phyloP scores from a whole-genome alignment of 768 basidiomycete genomes.

The Daedaleopsis nitida region DNA sequence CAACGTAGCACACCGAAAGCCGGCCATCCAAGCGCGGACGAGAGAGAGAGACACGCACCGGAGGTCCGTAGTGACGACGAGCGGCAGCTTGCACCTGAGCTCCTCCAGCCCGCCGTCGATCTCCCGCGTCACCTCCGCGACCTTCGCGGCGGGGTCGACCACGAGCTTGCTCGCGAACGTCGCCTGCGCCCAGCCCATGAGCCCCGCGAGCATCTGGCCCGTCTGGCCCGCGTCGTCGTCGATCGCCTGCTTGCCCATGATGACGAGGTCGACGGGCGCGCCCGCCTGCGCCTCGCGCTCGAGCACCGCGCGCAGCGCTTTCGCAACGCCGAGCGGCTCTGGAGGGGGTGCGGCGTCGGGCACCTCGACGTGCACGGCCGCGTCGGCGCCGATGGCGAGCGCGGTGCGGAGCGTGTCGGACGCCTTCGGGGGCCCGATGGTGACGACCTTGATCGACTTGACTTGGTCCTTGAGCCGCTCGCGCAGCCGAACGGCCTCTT shows the following conservation, averaged over 20 bases:
- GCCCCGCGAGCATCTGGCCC: conserved; percentile 95
- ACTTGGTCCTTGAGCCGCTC: conserved; percentile 77
- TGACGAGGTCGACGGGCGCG: conserved; percentile 75
- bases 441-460: conserved; percentile 86
- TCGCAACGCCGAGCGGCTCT: conserved; percentile 91
- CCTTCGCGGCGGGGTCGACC: conserved; percentile 61
- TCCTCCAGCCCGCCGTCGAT: conserved; percentile 94
- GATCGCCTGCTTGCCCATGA: conserved; percentile 97
- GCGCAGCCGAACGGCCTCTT: conserved; percentile 95
- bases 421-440: conserved; percentile 93
- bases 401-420: conserved; percentile 92
- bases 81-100: conserved; percentile 74
- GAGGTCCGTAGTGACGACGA: conserved; percentile 91
- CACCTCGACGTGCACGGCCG: conserved; percentile 86
- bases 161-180: conserved; percentile 92
- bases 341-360: conserved; percentile 72
- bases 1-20: background rate
- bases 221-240: conserved; percentile 96
- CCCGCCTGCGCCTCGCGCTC: conserved; percentile 54
- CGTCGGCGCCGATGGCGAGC: conserved; percentile 97
- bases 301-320: conserved; percentile 78
- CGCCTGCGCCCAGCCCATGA: conserved; percentile 91
- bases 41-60: conserved; percentile 51
- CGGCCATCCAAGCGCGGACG: no score
- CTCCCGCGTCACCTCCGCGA: conserved; percentile 79